Conservation (phyloP, 1,284 basidiomycete species). For the Pholiota adiposa region DNA sequence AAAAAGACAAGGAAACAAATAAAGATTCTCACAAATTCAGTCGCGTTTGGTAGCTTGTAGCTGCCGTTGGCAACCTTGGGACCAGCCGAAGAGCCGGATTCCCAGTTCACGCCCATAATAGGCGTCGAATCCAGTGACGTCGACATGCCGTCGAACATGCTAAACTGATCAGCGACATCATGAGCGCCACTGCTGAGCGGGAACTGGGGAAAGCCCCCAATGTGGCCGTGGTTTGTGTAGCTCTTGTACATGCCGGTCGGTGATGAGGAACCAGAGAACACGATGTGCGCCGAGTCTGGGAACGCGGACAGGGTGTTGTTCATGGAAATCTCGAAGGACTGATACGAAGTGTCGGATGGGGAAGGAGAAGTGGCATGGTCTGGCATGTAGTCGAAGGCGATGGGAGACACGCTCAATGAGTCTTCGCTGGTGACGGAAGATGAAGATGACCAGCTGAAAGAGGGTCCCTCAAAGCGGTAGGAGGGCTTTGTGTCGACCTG, state of each 20-base stretch:
- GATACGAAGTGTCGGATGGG: conserved; percentile 32
- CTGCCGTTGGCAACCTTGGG: conserved; percentile 24
- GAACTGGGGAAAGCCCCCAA: conserved; percentile 26
- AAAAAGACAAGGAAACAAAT: background rate
- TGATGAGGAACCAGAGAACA: conserved; percentile 23
- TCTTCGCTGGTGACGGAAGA: conserved; percentile 34
- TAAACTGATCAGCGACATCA: conserved; percentile 29
- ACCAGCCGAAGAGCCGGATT: conserved; percentile 21
- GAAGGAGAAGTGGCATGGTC: conserved; percentile 29
- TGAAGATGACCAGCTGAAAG: conserved; percentile 38
- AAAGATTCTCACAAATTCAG: conserved; percentile 29
- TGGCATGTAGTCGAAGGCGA: conserved; percentile 26
- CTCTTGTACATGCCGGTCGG: conserved; percentile 25
- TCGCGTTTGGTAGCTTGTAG: conserved; percentile 29
- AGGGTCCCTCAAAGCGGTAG: conserved; percentile 35
- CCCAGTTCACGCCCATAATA: conserved; percentile 29
- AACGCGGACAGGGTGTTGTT: conserved; percentile 34
- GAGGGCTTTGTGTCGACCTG: conserved; percentile 31
- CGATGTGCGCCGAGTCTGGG: conserved; percentile 32
- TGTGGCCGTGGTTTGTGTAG: conserved; percentile 13
- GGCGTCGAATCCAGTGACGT: conserved; percentile 29
- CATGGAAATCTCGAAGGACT: conserved; percentile 36
- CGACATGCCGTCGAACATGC: conserved; percentile 26
- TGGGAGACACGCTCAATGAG: conserved; percentile 33
- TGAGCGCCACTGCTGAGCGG: conserved; percentile 25